Conservation (phyloP, 768 basidiomycete genomes). For the Amanita pallidorosea region DNA sequence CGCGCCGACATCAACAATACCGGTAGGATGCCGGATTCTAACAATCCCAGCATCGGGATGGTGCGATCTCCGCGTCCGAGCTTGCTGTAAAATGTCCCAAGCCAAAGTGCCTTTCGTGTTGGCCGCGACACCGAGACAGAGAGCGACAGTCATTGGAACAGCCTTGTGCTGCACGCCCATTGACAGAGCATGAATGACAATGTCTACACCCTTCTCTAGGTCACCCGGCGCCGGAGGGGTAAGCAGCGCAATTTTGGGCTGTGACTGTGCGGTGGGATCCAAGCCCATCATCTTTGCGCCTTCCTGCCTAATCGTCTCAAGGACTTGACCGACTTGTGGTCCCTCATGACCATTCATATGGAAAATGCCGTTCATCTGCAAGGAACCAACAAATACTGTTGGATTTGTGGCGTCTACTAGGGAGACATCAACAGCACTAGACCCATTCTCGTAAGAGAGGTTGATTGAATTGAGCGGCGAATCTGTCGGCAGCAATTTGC, state of each 20-base stretch:
- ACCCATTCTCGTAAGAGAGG: constrained; percentile 12
- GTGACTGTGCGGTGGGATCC: constrained; percentile 50
- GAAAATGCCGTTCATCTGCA: constrained; percentile 30
- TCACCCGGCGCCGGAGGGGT: constrained; percentile 20
- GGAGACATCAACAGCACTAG: constrained; percentile 28
- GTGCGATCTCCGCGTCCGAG: constrained; percentile 15
- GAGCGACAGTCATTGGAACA: constrained; percentile 62
- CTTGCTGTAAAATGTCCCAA: constrained; percentile 31
- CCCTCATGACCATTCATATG: constrained; percentile 24
- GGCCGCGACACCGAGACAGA: constrained; percentile 58
- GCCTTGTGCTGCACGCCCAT: constrained; percentile 68
- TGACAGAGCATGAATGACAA: constrained; percentile 49
- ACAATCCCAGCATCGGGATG: constrained; percentile 19
- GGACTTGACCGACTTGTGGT: constrained; percentile 16
- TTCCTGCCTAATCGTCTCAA: constrained; percentile 44
- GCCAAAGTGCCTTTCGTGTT: constrained; percentile 43
- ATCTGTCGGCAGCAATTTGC: constrained; percentile 56
- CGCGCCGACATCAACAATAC: constrained; percentile 58
- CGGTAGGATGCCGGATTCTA: constrained; percentile 54
- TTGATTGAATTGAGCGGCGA: constrained; percentile 33
- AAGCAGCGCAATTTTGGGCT: constrained; percentile 61
- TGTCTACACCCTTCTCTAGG: constrained; percentile 26
- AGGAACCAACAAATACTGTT: constrained; percentile 46
- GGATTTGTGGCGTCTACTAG: constrained; percentile 71
- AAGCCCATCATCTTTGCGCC: constrained; percentile 55